Percentiles rank a stretch among this genome's conserved stretches.
These are phyloP conservation scores for Trematosphaeria pertusa DNA, from an alignment of 2,329 filamentous ascomycete species.

Conservation along the genomic window DNA sequence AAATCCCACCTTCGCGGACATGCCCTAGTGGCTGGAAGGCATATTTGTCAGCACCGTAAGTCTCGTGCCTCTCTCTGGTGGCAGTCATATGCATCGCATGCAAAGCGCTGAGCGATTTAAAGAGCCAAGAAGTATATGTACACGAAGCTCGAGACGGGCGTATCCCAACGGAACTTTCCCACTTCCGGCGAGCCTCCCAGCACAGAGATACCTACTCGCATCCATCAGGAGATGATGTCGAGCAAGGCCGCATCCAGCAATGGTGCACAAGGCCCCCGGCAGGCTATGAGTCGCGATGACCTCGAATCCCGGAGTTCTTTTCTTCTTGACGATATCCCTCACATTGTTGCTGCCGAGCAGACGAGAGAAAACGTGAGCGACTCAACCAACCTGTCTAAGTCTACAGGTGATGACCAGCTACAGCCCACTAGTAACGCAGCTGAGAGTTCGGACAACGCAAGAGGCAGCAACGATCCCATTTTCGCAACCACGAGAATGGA, in stretches of 20 bases:
- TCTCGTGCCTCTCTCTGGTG: not conserved
- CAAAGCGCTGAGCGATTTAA: not conserved
- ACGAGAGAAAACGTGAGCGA: too few species aligned
- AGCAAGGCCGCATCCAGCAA: too few species aligned
- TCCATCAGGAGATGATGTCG: not conserved
- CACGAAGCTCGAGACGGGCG: not conserved
- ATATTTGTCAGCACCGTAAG: constrained; percentile 5
- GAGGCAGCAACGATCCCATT: too few species aligned
- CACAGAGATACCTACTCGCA: not conserved
- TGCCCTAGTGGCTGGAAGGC: constrained; percentile 5
- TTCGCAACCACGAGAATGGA: too few species aligned
- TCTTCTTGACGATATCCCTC: not conserved
- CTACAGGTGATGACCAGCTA: too few species aligned
- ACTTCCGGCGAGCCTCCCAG: not conserved
- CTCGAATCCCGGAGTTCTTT: not conserved
- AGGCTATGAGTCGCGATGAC: too few species aligned
- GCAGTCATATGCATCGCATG: not conserved
- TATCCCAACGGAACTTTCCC: constrained; percentile 1
- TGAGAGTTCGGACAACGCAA: too few species aligned
- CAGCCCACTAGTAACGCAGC: too few species aligned
- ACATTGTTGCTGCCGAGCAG: not conserved
- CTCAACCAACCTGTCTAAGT: too few species aligned
- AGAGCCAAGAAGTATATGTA: not conserved
- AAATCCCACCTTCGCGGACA: not conserved
- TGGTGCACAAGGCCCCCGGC: too few species aligned